Conservation (phyloP, 305 asterid species). For the Fraxinus velutina region DNA sequence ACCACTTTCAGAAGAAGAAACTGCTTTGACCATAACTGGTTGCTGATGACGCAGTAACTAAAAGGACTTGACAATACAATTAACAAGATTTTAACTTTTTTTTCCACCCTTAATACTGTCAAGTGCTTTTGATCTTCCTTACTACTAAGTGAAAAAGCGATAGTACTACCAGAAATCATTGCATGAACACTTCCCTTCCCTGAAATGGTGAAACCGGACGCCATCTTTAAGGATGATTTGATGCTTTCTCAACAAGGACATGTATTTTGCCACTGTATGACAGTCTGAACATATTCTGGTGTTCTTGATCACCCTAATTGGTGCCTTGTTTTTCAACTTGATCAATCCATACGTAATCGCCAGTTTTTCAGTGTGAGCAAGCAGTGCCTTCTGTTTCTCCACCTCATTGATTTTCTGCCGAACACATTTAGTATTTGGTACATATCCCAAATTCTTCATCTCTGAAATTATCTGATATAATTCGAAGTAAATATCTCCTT, state of each 20-base stretch:
- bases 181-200: constrained; percentile 41
- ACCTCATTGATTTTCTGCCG: constrained; percentile 27
- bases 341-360: constrained; percentile 45
- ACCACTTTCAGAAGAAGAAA: neutral
- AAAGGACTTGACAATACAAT: neutral
- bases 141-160: neutral
- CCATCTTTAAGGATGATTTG: constrained; percentile 42
- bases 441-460: constrained; percentile 37
- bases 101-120: neutral
- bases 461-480: constrained; percentile 36
- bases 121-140: neutral
- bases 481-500: constrained; percentile 41
- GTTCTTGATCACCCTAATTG: constrained; percentile 38
- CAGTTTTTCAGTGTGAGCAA: constrained; percentile 43
- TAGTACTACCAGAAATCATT: constrained; percentile 37
- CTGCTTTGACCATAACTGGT: neutral
- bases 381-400: constrained; percentile 39
- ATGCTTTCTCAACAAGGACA: constrained; percentile 34
- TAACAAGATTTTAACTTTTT: neutral
- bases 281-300: constrained; percentile 43
- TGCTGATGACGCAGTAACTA: neutral
- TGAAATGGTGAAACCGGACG: constrained; percentile 40
- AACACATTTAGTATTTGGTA: constrained; percentile 36
- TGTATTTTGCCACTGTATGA: constrained; percentile 35
- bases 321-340: constrained; percentile 18